phyloP scores from a whole-genome alignment of 306 rosid species.

The Alnus glutinosa region DNA sequence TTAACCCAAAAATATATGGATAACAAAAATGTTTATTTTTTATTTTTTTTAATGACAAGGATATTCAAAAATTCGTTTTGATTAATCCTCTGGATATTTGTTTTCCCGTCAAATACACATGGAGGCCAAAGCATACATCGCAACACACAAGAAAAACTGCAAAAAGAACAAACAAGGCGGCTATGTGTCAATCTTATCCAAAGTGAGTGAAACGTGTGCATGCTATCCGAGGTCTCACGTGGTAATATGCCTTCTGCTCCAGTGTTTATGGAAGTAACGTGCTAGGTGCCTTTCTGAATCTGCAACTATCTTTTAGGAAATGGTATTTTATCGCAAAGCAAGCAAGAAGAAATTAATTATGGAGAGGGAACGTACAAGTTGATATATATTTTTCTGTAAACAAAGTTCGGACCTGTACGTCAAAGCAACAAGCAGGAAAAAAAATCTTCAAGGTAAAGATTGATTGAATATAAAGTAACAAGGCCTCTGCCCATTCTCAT shows the following conservation, averaged over 20 bases:
- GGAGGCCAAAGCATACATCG: too few species aligned
- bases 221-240: conserved; percentile 36
- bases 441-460: neutral
- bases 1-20: too few species aligned
- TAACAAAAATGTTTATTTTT: too few species aligned
- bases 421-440: neutral
- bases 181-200: conserved; percentile 44
- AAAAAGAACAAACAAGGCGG: neutral
- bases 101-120: too few species aligned
- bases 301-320: conserved; percentile 3
- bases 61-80: too few species aligned
- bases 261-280: conserved; percentile 33
- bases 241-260: conserved; percentile 42
- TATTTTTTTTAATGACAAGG: too few species aligned
- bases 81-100: too few species aligned
- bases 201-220: conserved; percentile 31
- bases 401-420: neutral
- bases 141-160: too few species aligned
- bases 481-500: neutral
- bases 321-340: conserved; percentile 6
- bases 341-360: neutral
- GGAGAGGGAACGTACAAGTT: neutral
- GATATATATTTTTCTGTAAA: neutral
- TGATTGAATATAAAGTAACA: neutral
- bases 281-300: conserved; percentile 14